Evolutionary conservation across 2,329 filamentous ascomycete genomes (phyloP).

Genomic region (Chrysoporthe austroafricana): DNA sequence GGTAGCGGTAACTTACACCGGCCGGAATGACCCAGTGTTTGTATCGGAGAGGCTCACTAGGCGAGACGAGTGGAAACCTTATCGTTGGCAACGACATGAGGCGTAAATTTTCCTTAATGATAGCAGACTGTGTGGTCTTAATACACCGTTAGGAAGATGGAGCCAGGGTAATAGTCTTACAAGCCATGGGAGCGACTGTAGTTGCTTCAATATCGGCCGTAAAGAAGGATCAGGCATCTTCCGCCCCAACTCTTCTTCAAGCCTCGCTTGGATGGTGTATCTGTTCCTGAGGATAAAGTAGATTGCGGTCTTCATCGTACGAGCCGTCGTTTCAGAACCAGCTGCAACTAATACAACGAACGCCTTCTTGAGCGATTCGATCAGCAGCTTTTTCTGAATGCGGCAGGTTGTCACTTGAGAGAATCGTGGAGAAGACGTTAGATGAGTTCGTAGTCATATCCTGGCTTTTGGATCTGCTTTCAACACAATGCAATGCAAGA

Average conservation of each 20-base stretch:
- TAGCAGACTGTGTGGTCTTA: not conserved
- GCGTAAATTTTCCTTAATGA: not conserved
- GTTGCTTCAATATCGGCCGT: not conserved
- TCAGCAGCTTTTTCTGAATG: not conserved
- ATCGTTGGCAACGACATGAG: not conserved
- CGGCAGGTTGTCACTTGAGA: not conserved
- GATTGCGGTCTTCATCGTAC: not conserved
- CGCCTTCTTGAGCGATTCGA: not conserved
- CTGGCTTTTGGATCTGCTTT: not conserved
- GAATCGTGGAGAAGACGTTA: not conserved
- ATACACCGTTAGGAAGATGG: not conserved
- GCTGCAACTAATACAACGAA: not conserved
- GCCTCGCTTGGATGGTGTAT: not conserved
- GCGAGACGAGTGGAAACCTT: not conserved
- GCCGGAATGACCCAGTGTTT: not conserved
- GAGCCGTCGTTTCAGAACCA: not conserved
- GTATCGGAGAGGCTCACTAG: not conserved
- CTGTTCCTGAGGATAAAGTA: not conserved
- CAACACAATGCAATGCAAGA: not conserved
- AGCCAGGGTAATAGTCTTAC: not conserved
- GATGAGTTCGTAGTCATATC: not conserved
- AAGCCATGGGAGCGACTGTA: not conserved
- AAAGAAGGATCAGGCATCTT: not conserved
- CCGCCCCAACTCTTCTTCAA: not conserved
- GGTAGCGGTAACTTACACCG: not conserved